Conservation (phyloP, 345 rosid species). For the Boechera retrofracta region DNA sequence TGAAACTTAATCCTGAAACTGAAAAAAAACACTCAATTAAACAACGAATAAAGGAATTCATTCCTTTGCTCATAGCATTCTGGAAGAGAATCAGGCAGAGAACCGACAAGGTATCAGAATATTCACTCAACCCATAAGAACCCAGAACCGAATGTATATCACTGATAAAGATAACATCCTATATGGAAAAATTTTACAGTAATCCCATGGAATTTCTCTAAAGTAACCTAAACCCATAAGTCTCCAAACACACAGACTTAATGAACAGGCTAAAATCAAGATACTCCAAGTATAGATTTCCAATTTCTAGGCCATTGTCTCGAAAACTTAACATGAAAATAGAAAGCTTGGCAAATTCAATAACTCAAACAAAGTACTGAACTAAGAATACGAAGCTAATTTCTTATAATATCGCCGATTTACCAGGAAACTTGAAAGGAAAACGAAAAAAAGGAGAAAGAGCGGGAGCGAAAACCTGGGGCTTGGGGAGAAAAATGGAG, state of each 20-base stretch:
- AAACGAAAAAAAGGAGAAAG: background rate
- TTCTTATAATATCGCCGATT: background rate
- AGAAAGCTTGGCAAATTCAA: constrained; percentile 3
- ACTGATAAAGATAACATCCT: background rate
- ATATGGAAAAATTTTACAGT: background rate
- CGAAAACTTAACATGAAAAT: constrained; percentile 13
- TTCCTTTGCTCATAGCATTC: background rate
- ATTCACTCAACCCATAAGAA: background rate
- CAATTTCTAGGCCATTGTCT: background rate
- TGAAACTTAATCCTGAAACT: constrained; percentile 59
- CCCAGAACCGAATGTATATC: background rate
- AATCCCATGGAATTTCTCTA: constrained; percentile 5
- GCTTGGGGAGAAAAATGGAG: constrained; percentile 46
- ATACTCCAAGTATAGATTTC: background rate
- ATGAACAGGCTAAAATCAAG: background rate
- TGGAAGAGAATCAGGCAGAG: background rate
- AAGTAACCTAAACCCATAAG: constrained; percentile 8
- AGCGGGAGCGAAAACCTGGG: constrained; percentile 53
- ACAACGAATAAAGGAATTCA: background rate
- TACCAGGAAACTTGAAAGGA: background rate
- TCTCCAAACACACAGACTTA: background rate
- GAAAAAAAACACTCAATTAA: constrained; percentile 2
- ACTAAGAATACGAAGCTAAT: background rate
- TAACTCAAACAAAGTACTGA: constrained; percentile 3
- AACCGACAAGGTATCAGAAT: background rate